phyloP scores from a whole-genome alignment of 768 basidiomycete species.

The Trichaptum fuscoviolaceum region DNA sequence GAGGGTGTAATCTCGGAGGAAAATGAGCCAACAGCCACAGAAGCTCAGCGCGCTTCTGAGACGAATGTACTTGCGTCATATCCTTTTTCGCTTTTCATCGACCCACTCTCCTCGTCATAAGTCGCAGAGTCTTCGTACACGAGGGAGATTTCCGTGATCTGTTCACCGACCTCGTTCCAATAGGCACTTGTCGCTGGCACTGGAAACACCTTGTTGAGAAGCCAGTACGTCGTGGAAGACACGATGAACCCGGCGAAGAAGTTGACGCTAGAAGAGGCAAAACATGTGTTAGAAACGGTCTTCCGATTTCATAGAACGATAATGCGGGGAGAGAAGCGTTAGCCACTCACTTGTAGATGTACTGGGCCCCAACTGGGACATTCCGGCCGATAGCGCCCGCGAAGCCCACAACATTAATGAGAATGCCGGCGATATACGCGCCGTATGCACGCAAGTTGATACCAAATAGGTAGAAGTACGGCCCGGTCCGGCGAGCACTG shows the following conservation, averaged over 20 bases:
- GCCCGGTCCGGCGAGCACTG: conserved; percentile 44
- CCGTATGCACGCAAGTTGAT: conserved; percentile 69
- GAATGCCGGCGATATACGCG: conserved; percentile 67
- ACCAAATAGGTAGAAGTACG: conserved; percentile 74
- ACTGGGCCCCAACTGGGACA: conserved; percentile 66
- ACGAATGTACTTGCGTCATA: not conserved
- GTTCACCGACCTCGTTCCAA: conserved; percentile 4
- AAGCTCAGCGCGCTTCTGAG: not conserved
- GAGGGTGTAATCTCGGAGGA: not conserved
- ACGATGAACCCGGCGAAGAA: conserved; percentile 83
- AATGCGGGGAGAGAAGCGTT: not conserved
- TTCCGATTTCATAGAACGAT: not conserved
- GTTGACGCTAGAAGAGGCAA: conserved; percentile 3
- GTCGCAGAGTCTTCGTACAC: not conserved
- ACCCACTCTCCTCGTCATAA: conserved; percentile 3
- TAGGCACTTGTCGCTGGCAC: conserved; percentile 30
- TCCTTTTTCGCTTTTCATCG: not conserved
- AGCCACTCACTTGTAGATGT: conserved; percentile 40
- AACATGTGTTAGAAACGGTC: not conserved
- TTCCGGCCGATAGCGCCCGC: conserved; percentile 58
- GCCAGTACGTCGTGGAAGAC: conserved; percentile 58
- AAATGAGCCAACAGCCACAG: not conserved
- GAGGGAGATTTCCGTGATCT: conserved; percentile 1
- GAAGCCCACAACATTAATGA: conserved; percentile 81
- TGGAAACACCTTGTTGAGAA: conserved; percentile 57